Evolutionary conservation across 768 basidiomycete genomes (phyloP).

Genomic region (Auriscalpium vulgare): DNA sequence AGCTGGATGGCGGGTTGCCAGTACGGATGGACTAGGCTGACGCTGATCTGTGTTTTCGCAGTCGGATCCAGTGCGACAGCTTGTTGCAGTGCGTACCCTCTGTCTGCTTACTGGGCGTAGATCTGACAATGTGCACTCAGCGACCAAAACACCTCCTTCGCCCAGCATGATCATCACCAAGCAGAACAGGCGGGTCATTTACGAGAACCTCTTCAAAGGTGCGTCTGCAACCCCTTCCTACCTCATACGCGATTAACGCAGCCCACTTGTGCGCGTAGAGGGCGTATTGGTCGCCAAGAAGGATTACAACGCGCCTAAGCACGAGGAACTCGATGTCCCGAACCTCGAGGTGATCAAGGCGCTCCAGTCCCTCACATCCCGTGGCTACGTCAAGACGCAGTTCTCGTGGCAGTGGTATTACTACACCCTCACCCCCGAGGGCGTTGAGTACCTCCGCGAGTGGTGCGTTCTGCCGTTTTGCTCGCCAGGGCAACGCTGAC

Average conservation of each 20-base stretch:
- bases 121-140: background rate
- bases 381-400: slow-evolving; percentile 94
- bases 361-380: slow-evolving; percentile 58
- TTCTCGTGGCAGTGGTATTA: slow-evolving; percentile 99
- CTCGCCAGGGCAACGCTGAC: background rate
- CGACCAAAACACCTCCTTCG: slow-evolving; percentile 19
- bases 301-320: slow-evolving; percentile 96
- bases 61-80: slow-evolving; percentile 28
- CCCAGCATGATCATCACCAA: slow-evolving; percentile 94
- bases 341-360: slow-evolving; percentile 70
- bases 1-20: background rate
- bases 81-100: slow-evolving; percentile 27
- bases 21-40: background rate
- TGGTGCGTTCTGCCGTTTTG: slow-evolving; percentile 37
- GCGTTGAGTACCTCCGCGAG: slow-evolving; percentile 94
- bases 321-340: slow-evolving; percentile 73
- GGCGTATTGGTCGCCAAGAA: slow-evolving; percentile 99
- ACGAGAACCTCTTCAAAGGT: slow-evolving; percentile 99
- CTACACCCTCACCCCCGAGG: slow-evolving; percentile 94
- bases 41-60: slow-evolving; percentile 18
- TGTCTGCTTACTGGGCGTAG: background rate
- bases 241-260: background rate
- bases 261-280: slow-evolving; percentile 42
- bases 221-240: slow-evolving; percentile 20
- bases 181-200: slow-evolving; percentile 90